These are phyloP conservation scores for Backusella circina DNA, from an alignment of 192 early-diverging fungal genomes.

Conservation along the genomic window DNA sequence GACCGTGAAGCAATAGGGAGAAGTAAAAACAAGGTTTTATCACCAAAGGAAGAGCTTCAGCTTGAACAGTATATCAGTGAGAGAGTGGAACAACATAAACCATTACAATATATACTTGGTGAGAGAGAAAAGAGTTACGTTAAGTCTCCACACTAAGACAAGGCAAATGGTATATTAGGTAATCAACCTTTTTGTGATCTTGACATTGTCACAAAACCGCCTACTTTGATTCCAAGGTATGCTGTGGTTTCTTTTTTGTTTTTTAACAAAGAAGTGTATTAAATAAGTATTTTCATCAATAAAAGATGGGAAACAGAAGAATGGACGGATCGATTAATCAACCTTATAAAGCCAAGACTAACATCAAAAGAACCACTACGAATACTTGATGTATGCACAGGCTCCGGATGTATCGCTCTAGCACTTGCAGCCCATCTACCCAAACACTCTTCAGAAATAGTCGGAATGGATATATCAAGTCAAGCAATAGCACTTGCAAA, in stretches of 20 bases:
- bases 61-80: conserved; percentile 46
- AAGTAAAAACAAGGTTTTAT: not conserved
- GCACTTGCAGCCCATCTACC: conserved; percentile 61
- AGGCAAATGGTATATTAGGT: conserved; percentile 34
- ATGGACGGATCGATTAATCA: conserved; percentile 67
- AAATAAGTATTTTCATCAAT: not conserved
- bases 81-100: conserved; percentile 64
- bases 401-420: conserved; percentile 81
- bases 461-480: conserved; percentile 64
- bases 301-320: conserved; percentile 92
- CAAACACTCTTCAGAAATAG: conserved; percentile 36
- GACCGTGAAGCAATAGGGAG: not conserved
- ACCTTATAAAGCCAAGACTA: conserved; percentile 35
- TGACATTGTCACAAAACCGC: conserved; percentile 64
- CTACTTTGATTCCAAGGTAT: conserved; percentile 83
- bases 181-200: conserved; percentile 82
- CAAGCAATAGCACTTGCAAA: conserved; percentile 61
- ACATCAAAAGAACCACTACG: conserved; percentile 35
- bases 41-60: conserved; percentile 23
- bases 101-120: conserved; percentile 89
- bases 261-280: not conserved
- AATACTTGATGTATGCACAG: conserved; percentile 86
- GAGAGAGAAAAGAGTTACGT: not conserved
- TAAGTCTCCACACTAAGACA: not conserved
- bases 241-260: not conserved